Evolutionary conservation across 2,329 filamentous ascomycete genomes (phyloP), one percentile per base, ranked within the genome.

Genomic region (Karstenula rhodostoma): DNA sequence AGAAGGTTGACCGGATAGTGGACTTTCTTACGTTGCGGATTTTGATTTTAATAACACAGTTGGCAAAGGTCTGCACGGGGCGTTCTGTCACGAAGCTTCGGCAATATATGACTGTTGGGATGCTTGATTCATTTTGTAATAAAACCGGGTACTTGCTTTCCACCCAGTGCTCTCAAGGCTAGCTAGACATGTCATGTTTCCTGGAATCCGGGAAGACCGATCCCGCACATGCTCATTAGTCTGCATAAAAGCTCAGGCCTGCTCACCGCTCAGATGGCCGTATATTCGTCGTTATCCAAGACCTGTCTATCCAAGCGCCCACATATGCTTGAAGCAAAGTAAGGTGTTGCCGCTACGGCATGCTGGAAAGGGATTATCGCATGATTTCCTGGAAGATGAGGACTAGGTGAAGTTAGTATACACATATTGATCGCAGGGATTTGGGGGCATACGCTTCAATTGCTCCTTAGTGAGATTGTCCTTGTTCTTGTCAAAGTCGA

Each of bases 401-500:
- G 75, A 83, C 88, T 89, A 62, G 17, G 52, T 25, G 23, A 29
- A 48, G 67, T 76, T 68, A 72, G 66, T 53, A 29, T 43, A 22
- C 13, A 22, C 6, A 37, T 12, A 22, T 27, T 10, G 10, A 10
- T 17, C 0, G 7, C 15, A 53, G 13, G 32, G 1, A 3, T 17
- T 33, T 22, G 23, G 27, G 17, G 22, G 77, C 83, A 75, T 77
- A 89, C 95, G 87, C 85, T 98, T 98, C 79, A 99, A 82, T 82
- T 99, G 93, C 83, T 99, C 95, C 83, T 99, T 99, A 84, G 91
- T 97, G 75, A 99, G 82, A 73, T 90, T 95, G 80, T 99, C 95
- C 88, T 99, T 99, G 86, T 98, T 96, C 87, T 97, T 97, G 82
- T 99, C 95, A 80, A 99, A 99, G 81, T 99, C 95, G 78, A 99